Conservation (phyloP, 768 basidiomycete genomes). For the Collybiopsis luxurians region DNA sequence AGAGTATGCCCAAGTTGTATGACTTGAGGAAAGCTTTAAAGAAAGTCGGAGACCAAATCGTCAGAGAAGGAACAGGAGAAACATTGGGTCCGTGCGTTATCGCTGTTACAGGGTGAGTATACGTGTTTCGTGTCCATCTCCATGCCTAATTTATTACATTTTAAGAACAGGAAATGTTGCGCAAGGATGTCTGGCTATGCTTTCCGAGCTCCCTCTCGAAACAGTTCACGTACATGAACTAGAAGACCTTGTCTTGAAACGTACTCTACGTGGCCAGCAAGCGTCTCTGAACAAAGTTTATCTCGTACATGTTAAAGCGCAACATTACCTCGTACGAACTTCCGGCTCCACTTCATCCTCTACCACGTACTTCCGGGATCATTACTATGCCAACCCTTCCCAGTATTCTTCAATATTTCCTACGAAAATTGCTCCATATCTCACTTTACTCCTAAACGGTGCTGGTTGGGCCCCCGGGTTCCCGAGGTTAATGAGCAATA, state of each 20-base stretch:
- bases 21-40: not conserved
- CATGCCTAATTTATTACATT: not conserved
- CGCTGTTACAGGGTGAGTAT: constrained; percentile 74
- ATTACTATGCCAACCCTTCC: constrained; percentile 75
- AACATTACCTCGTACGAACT: constrained; percentile 63
- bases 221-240: constrained; percentile 57
- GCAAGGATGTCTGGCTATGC: constrained; percentile 69
- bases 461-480: constrained; percentile 78
- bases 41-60: constrained; percentile 35
- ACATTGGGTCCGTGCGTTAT: constrained; percentile 75
- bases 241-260: constrained; percentile 47
- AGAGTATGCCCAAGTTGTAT: not conserved
- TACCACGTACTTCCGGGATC: constrained; percentile 49
- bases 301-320: constrained; percentile 65
- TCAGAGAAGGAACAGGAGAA: constrained; percentile 44
- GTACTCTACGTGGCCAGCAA: constrained; percentile 33
- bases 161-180: constrained; percentile 79
- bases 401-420: constrained; percentile 67
- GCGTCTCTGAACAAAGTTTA: not conserved
- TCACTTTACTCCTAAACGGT: constrained; percentile 84
- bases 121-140: not conserved
- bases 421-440: constrained; percentile 78
- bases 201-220: constrained; percentile 67
- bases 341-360: constrained; percentile 24
- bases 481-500: constrained; percentile 76